Conservation (phyloP, 208 protist species). For the Crithidia sp. region DNA sequence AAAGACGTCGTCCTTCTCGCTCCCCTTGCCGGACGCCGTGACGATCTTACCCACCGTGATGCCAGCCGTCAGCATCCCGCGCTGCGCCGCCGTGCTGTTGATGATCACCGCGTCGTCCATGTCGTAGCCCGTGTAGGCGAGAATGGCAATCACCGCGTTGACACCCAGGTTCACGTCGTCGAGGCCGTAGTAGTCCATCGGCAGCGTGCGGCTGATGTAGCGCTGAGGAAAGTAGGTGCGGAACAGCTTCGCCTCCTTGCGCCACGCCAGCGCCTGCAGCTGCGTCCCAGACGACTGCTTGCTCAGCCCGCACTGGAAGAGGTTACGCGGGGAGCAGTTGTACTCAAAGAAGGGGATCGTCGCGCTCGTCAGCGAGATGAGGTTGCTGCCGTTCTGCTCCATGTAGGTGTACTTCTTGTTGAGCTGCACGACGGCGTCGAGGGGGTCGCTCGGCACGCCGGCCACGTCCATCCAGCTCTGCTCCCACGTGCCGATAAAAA, state of each 20-base stretch:
- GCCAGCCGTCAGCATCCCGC: conserved; percentile 97
- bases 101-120: conserved; percentile 99
- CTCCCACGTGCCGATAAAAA: conserved; percentile 97
- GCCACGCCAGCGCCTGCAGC: conserved; percentile 89
- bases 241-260: conserved; percentile 99
- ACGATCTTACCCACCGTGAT: conserved; percentile 94
- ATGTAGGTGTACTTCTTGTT: conserved; percentile 92
- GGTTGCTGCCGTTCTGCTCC: conserved; percentile 95
- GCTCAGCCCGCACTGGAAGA: conserved; percentile 99
- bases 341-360: conserved; percentile 99
- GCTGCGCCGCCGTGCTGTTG: conserved; percentile 98
- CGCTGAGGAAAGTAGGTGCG: conserved; percentile 96
- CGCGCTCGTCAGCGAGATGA: conserved; percentile 97
- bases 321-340: conserved; percentile 99
- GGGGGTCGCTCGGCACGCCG: conserved; percentile 80
- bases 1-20: conserved; percentile 61
- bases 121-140: conserved; percentile 99
- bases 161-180: conserved; percentile 98
- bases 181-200: conserved; percentile 94
- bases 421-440: conserved; percentile 80
- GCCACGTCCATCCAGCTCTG: conserved; percentile 99
- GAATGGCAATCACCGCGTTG: conserved; percentile 99
- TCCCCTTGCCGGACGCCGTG: conserved; percentile 52
- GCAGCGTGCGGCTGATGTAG: conserved; percentile 94
- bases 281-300: conserved; percentile 99